Conservation (phyloP, 305 asterid genomes). For the Plantago coronopus region DNA sequence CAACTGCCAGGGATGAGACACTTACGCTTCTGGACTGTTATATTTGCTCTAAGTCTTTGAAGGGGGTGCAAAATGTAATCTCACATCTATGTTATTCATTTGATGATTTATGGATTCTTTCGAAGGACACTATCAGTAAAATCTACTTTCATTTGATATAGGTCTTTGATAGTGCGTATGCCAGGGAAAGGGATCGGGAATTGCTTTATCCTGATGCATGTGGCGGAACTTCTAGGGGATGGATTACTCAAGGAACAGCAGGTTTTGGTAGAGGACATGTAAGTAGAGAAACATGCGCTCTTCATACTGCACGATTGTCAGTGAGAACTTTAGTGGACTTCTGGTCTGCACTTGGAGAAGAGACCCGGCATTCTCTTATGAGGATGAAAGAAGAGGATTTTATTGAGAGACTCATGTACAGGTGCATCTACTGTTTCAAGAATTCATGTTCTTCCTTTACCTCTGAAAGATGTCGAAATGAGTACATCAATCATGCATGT, state of each 20-base stretch:
- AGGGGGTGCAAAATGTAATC: conserved; percentile 82
- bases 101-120: conserved; percentile 15
- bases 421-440: conserved; percentile 40
- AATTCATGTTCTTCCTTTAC: conserved; percentile 10
- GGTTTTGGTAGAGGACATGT: conserved; percentile 91
- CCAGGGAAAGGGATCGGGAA: conserved; percentile 95
- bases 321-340: conserved; percentile 95
- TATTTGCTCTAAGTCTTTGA: conserved; percentile 66
- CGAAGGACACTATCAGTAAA: conserved; percentile 13
- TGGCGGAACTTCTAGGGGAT: conserved; percentile 98
- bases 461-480: conserved; percentile 11
- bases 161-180: conserved; percentile 94
- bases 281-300: conserved; percentile 96
- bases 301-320: conserved; percentile 94
- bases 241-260: conserved; percentile 91
- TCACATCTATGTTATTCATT: conserved; percentile 14
- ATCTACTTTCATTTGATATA: conserved; percentile 35
- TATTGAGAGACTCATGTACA: conserved; percentile 91
- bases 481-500: conserved; percentile 4
- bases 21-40: conserved; percentile 88
- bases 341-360: conserved; percentile 99
- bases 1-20: conserved; percentile 71
- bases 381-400: conserved; percentile 98
- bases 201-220: conserved; percentile 99
- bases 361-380: conserved; percentile 81